Base-by-base conservation (phyloP, 495 filamentous ascomycete species). In the Durotheca rogersii region DNA sequence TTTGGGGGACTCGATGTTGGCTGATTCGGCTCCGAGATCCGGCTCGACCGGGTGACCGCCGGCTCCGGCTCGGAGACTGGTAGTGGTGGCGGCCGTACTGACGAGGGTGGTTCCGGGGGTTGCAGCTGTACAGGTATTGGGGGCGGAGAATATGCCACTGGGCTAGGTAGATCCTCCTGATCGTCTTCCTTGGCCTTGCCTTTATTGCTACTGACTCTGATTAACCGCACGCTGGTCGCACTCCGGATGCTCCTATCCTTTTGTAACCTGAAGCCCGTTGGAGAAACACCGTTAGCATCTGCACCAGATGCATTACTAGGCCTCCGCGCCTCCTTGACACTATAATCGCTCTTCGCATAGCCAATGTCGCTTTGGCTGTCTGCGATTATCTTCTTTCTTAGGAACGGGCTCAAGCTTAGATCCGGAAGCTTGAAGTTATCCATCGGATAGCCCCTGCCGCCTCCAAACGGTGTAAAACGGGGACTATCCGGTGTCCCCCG, bases 191-290 rank as follows among this genome's bases (percentile, higher is more conserved):
- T 29, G 7, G 35, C 42, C 31, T 58, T 58, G 30, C 38, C 41
- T 31, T 59, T 59, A 16, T 34, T 37, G 29, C 61, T 61, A 27
- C 47, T 41, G 14, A 64, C 58, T 38, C 58, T 56, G 31, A 64
- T 64, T 17, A 64, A 38, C n/a, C 58, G 53, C n/a, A 64, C 61
- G 19, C 53, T 58, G 18, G 58, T 64, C 16, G 61, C 61, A 20
- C 58, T 61, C 20, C 35, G 53, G 9, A 64, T 7, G 12, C 41
- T 60, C 17, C 37, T 47, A 16, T 55, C 53, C 21, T 64, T 64
- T 34, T 64, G 50, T 31, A 64, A 20, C 20, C 61, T 49, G 20
- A 64, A 63, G 35, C 36, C 36, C 21, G 32, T 31, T 4, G 61
- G 51, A 7, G 51, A 48, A 10, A 37, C 42, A 7, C 44, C 41